These are phyloP conservation scores for Vicia villosa DNA, from an alignment of 306 rosid species.

Conservation along the genomic window DNA sequence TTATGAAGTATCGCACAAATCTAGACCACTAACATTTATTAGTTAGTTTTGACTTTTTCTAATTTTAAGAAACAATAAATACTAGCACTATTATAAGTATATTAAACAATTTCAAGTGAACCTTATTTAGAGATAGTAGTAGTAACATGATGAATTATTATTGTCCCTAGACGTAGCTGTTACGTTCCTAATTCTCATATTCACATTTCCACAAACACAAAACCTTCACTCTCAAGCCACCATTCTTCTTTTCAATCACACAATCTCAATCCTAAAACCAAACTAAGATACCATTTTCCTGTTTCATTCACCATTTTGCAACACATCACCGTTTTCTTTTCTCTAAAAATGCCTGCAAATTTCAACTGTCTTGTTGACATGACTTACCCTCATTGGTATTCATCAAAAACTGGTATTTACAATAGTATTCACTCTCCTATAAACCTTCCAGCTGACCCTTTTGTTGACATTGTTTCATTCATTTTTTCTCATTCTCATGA, in stretches of 20 bases:
- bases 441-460: conserved; percentile 61
- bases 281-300: background rate
- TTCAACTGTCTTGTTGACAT: no score
- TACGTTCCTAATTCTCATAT: background rate
- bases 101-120: no score
- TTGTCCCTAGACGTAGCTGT: background rate
- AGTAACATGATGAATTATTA: background rate
- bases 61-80: no score
- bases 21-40: no score
- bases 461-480: conserved; percentile 71
- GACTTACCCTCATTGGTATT: no score
- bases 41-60: no score
- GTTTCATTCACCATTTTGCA: background rate
- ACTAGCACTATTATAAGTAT: no score
- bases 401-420: no score
- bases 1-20: no score
- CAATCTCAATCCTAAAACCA: background rate
- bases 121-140: no score
- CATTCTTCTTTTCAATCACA: background rate
- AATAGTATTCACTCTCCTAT: no score
- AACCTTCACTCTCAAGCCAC: conserved; percentile 9
- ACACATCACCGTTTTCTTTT: background rate
- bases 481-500: conserved; percentile 57
- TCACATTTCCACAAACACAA: conserved; percentile 3
- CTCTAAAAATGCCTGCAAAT: no score